Conservation (phyloP, 2,329 filamentous ascomycete species). For the Fusarium brachygibbosum region DNA sequence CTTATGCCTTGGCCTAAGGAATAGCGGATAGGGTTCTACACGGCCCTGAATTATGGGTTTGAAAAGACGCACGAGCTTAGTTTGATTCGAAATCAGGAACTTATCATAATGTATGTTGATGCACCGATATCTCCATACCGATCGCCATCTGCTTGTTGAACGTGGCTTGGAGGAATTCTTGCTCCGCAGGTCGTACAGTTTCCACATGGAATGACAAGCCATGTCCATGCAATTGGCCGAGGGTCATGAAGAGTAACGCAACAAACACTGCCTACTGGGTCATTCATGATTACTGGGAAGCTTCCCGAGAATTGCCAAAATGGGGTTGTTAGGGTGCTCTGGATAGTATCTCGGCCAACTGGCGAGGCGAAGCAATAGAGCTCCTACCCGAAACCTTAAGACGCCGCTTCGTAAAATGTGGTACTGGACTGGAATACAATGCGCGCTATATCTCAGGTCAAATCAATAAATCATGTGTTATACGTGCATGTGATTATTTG, state of each 20-base stretch:
- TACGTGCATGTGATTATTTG: neutral
- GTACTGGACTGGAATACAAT: neutral
- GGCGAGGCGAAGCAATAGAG: conserved; percentile 1
- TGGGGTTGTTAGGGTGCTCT: neutral
- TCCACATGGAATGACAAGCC: neutral
- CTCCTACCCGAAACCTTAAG: neutral
- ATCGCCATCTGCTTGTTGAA: neutral
- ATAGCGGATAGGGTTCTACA: neutral
- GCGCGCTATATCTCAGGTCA: neutral
- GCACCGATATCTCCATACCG: neutral
- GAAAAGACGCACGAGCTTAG: neutral
- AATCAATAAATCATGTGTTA: conserved; percentile 10
- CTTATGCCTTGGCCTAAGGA: conserved; percentile 12
- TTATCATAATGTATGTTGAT: neutral
- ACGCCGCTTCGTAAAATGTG: neutral
- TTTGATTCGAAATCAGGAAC: neutral
- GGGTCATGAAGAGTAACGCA: neutral
- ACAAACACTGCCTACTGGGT: conserved; percentile 18
- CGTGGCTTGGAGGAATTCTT: conserved; percentile 15
- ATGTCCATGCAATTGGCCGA: neutral
- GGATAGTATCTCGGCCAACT: conserved; percentile 3
- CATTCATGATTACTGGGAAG: neutral
- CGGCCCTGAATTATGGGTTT: neutral
- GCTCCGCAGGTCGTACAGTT: neutral
- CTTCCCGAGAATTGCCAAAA: neutral